Base-by-base conservation (phyloP, 768 basidiomycete genomes). In the Sarcodon sp. region DNA sequence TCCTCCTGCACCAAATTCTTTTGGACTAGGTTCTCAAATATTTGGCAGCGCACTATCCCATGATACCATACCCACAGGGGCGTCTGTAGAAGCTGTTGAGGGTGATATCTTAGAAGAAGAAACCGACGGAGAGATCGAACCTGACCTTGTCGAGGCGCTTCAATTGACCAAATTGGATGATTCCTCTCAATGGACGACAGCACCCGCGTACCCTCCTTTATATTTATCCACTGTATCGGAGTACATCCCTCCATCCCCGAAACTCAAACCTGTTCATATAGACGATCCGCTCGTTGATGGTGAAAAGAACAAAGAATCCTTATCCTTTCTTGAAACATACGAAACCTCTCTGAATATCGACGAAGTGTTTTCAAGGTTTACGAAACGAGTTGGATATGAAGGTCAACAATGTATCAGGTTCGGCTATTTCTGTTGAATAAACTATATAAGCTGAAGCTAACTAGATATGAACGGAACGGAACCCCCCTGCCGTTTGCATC, bases 361-460 rank as follows among this genome's bases (percentile, higher is more conserved):
- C 62, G 79, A 80, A 47, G 77, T 89, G 3, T 97, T 98, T 60
- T 84, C 92, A 55, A 72, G 77, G 13, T 98, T 96, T 59, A 78
- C 77, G 46, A 77, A 78, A 56, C 71, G 90, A 33, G 76, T 89
- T 9, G 70, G 65, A 36, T 69, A 75, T 52, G 80, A 83, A 57
- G 80, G 82, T 21, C 76, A 83, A 54, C 94, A 98, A 61, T 93
- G 92, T 54, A 67, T 98, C 44, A 74, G 94, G 90, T 92, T 49
- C 45, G 78, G 69, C 18, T 31, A 34, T 49, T 51, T 21, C 35
- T 27, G 21, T 27, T 27, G 21, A 27, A 27, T 27, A 45, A 32
- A 15, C 45, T 35, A 12, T 10, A 16, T 44, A 33, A 16, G n/a
- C 33, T 35, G 45, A 36, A 34, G 39, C 47, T 51, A 33, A 43